Evolutionary conservation across 192 early-diverging fungal species (phyloP), one percentile per base, ranked within the genome.

Genomic region (Kickxella alabastrina): DNA sequence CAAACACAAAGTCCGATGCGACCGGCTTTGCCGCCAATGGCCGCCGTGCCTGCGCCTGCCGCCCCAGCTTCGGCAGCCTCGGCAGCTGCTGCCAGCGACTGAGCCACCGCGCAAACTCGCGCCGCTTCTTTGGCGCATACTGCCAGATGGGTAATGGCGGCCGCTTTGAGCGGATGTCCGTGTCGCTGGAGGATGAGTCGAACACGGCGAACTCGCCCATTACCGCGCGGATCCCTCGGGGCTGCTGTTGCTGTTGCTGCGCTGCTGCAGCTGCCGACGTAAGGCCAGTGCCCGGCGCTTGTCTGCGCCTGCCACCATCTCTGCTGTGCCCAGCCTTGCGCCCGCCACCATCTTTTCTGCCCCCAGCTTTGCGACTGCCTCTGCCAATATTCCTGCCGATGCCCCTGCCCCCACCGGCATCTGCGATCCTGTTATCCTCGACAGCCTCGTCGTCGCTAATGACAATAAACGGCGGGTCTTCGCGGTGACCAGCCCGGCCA

Each of bases 181-280:
- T 19, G 10, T 63, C 65, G 43, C 50, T 50, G 28, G n/a, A 21
- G 39, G 64, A 65, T n/a, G 72, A 75, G n/a, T 68, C 64, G 10
- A 75, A 34, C 23, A 57, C 65, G 12, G 72, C 65, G 51, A 75
- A 75, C 43, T 75, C 72, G 31, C 40, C 36, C 52, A 75, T 75
- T 9, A 75, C 65, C 3, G 57, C 59, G 12, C 49, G 52, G n/a
- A 75, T 49, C 34, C 3, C 65, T 27, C 26, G 41, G 55, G 19
- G 52, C 51, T 36, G 41, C 43, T 12, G 49, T 23, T 12, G 39
- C 18, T n/a, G n/a, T n/a, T n/a, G n/a, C n/a, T n/a, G n/a, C n/a
- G n/a, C n/a, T n/a, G n/a, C n/a, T n/a, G n/a, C n/a, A n/a, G n/a
- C n/a, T n/a, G n/a, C n/a, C n/a, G n/a, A n/a, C 12, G 31, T 32